phyloP scores from a whole-genome alignment of 1,139 yeast genomes.

The Fermentozyma sake region DNA sequence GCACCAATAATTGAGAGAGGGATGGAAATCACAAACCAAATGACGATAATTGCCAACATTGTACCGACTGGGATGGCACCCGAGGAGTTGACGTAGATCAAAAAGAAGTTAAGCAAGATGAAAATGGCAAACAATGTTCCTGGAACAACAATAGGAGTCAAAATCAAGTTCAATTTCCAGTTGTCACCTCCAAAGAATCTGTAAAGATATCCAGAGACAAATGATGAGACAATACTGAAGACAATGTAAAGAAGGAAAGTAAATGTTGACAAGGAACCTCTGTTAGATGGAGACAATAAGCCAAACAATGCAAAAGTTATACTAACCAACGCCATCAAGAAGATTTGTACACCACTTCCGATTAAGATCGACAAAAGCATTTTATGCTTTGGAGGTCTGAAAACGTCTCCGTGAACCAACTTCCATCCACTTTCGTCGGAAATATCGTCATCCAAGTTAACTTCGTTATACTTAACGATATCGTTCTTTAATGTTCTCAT shows the following conservation, averaged over 20 bases:
- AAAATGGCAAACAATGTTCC: conserved; percentile 64
- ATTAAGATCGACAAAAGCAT: conserved; percentile 73
- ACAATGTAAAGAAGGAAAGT: conserved; percentile 80
- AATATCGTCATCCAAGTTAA: conserved; percentile 80
- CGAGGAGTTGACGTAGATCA: conserved; percentile 74
- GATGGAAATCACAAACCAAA: conserved; percentile 83
- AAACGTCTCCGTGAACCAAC: conserved; percentile 90
- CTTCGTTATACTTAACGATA: conserved; percentile 82
- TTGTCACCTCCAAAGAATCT: conserved; percentile 88
- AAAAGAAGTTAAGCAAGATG: conserved; percentile 72
- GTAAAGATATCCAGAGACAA: conserved; percentile 79
- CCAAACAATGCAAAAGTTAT: conserved; percentile 84
- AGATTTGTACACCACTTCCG: conserved; percentile 86
- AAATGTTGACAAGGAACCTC: conserved; percentile 90
- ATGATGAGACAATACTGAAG: conserved; percentile 80
- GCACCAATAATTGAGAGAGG: conserved; percentile 86
- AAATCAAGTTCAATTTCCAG: conserved; percentile 80
- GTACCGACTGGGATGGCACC: conserved; percentile 96
- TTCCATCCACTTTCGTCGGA: conserved; percentile 98
- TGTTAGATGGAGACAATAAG: conserved; percentile 84
- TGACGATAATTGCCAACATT: conserved; percentile 69
- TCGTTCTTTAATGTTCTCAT: conserved; percentile 80
- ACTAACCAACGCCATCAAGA: conserved; percentile 72
- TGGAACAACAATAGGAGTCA: conserved; percentile 85
- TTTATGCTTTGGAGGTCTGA: conserved; percentile 73